Base-by-base conservation (phyloP, 495 filamentous ascomycete species). In the Penicillium silybi region DNA sequence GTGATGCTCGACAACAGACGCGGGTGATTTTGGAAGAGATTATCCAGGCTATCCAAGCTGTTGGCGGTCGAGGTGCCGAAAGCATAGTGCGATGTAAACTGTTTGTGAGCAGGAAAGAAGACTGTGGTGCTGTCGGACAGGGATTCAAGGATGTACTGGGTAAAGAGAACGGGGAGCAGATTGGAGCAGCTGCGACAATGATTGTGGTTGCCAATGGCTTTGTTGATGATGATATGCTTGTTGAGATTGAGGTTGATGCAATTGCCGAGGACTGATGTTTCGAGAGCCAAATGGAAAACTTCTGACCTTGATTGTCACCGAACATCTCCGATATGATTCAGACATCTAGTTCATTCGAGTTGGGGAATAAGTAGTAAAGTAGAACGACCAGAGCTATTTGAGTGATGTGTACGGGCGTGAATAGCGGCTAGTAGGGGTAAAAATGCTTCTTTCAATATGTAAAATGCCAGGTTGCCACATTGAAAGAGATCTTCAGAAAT, bases 181-280 rank as follows among this genome's bases (percentile, higher is more conserved):
- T 54, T 15, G 69, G 72, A 11, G 65, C 71, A 4, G 73, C 65
- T 15, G 71, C 73, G 13, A 77, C 64, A 11, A 75, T 77, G 71
- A 61, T 78, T 58, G 66, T 71, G 25, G 67, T 73, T 6, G 54
- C 63, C 8, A 60, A 59, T 48, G 71, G 74, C 1, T 71, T 78
- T 50, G 65, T 77, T 4, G 66, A 76, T 54, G 56, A 67, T 50
- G 62, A 63, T n/a, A 77, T 79, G 69, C 61, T 72, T 25, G 72
- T 73, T 17, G 74, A 77, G 52, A 63, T 79, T 44, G 75, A 74
- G 45, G 65, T 71, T 18, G 73, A 77, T 66, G 75, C 73, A 18
- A 57, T 76, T 48, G 56, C 65, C 13, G 63, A 63, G 3, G 35
- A 56, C 4, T 27, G 37, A 35, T 39, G 18, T 16, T 11, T 23